phyloP scores from a whole-genome alignment of 306 rosid genomes.

The Urtica urens region DNA sequence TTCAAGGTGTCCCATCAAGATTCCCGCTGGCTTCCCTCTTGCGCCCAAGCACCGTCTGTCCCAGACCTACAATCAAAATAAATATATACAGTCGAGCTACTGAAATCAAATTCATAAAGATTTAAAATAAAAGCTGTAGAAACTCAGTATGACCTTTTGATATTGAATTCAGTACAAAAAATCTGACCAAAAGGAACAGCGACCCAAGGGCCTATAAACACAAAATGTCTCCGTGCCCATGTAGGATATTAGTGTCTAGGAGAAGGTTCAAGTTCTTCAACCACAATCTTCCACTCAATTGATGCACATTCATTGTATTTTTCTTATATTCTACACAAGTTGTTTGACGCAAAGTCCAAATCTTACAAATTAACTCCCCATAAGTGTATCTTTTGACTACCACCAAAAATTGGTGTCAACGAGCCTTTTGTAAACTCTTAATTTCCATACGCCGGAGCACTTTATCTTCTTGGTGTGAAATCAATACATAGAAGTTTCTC shows the following conservation, averaged over 20 bases:
- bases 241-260: too few relatives aligned
- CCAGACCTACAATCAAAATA: slow-evolving; percentile 88
- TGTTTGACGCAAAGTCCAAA: neutral
- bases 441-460: neutral
- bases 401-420: neutral
- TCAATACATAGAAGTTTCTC: neutral
- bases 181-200: too few relatives aligned
- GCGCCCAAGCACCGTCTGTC: slow-evolving; percentile 74
- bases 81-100: too few relatives aligned
- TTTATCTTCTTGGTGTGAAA: neutral
- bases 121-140: too few relatives aligned
- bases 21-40: slow-evolving; percentile 62
- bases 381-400: neutral
- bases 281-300: neutral
- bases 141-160: too few relatives aligned
- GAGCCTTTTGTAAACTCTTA: neutral
- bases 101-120: too few relatives aligned
- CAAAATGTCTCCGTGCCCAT: too few relatives aligned
- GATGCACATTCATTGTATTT: neutral
- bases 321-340: neutral
- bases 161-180: too few relatives aligned
- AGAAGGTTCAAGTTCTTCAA: neutral
- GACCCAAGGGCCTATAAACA: too few relatives aligned
- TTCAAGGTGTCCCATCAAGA: slow-evolving; percentile 74
- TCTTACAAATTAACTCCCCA: neutral